These are phyloP conservation scores for Scutellaria barbata DNA, from an alignment of 257 asterid species.

Conservation along the genomic window DNA sequence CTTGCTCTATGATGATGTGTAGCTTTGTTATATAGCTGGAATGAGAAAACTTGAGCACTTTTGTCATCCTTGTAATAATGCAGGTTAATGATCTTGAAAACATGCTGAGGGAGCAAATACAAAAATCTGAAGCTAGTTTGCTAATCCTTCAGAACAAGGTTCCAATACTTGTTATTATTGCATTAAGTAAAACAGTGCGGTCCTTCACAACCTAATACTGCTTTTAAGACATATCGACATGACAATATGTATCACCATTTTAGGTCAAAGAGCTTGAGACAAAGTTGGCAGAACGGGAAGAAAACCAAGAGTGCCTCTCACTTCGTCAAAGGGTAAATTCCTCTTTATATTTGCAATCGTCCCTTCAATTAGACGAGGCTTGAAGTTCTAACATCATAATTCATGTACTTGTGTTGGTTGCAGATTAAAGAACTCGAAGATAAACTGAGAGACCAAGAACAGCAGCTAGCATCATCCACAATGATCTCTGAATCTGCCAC, in stretches of 20 bases:
- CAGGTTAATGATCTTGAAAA: conserved; percentile 85
- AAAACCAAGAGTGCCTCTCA: conserved; percentile 48
- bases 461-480: conserved; percentile 45
- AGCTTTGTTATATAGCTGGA: neutral
- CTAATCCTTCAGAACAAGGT: conserved; percentile 75
- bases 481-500: conserved; percentile 38
- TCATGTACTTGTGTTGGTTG: conserved; percentile 14
- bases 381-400: neutral
- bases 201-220: neutral
- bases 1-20: neutral
- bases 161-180: conserved; percentile 10
- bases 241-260: conserved; percentile 24
- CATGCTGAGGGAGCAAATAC: conserved; percentile 64
- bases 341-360: neutral
- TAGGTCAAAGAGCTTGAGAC: conserved; percentile 74
- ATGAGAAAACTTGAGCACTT: conserved; percentile 8
- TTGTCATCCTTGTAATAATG: conserved; percentile 26
- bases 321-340: conserved; percentile 60
- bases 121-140: conserved; percentile 57
- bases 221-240: neutral
- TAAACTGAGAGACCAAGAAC: conserved; percentile 70
- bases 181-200: conserved; percentile 3
- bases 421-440: conserved; percentile 85
- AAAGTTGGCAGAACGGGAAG: conserved; percentile 54
- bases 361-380: no score